These are phyloP conservation scores for Gyromitra esculenta DNA, from an alignment of 2,329 filamentous ascomycete genomes.

Conservation along the genomic window DNA sequence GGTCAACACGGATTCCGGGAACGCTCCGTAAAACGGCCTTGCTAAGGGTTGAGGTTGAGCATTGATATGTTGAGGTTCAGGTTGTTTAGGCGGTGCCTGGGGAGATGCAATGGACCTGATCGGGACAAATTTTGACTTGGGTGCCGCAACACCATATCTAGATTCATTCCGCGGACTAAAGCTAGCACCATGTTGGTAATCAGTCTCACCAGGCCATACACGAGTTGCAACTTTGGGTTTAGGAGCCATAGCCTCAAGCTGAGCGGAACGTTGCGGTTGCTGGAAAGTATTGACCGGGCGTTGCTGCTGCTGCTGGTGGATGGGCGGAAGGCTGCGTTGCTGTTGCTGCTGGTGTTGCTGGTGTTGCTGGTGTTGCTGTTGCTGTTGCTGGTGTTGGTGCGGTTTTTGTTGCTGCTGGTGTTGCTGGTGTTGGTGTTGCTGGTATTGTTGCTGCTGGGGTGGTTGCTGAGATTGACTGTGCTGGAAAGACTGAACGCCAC, in stretches of 20 bases:
- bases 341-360: conserved; percentile 28
- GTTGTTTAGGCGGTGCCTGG: conserved; percentile 2
- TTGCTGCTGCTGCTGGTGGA: conserved; percentile 55
- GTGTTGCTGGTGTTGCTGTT: conserved; percentile 30
- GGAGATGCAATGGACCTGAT: conserved; percentile 38
- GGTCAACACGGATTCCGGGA: conserved; percentile 51
- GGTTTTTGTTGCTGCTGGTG: conserved; percentile 54
- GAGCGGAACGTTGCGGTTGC: conserved; percentile 18
- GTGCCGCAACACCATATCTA: conserved; percentile 34
- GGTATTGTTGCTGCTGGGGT: conserved; percentile 54
- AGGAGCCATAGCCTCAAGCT: conserved; percentile 38
- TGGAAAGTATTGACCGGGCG: conserved; percentile 28
- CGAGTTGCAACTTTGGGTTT: conserved; percentile 48
- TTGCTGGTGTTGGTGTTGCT: conserved; percentile 49
- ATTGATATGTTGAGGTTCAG: conserved; percentile 17
- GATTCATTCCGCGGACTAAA: conserved; percentile 37
- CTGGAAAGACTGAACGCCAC: conserved; percentile 39
- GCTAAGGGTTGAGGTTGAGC: conserved; percentile 36
- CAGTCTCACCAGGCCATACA: conserved; percentile 51
- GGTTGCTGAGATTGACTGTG: conserved; percentile 55
- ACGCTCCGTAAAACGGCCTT: conserved; percentile 45
- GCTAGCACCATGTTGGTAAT: conserved; percentile 52
- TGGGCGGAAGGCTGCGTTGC: conserved; percentile 52
- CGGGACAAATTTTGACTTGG: conserved; percentile 39
- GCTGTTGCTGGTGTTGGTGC: conserved; percentile 39